Conservation (phyloP, 148 eudicot species). For the Vaccinium myrtillus region DNA sequence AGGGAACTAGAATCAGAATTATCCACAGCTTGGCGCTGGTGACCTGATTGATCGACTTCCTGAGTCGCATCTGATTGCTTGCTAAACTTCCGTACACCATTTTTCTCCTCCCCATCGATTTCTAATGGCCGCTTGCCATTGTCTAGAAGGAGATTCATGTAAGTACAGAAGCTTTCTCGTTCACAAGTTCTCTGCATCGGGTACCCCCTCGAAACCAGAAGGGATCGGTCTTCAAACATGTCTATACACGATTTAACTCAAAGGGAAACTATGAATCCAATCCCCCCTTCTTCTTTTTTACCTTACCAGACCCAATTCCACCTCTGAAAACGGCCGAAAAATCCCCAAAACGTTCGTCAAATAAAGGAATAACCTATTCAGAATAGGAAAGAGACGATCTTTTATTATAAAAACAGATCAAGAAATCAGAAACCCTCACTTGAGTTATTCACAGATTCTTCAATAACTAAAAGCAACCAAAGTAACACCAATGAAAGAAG, state of each 20-base stretch:
- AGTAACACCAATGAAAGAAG: neutral
- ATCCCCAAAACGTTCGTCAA: neutral
- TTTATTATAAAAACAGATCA: neutral
- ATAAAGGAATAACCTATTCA: neutral
- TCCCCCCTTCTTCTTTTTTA: conserved; percentile 8
- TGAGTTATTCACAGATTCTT: neutral
- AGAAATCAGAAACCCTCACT: neutral
- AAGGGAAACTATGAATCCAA: conserved; percentile 13
- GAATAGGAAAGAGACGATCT: neutral
- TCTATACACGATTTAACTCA: conserved; percentile 26
- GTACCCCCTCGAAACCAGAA: conserved; percentile 54
- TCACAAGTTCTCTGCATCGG: conserved; percentile 42
- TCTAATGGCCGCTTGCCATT: conserved; percentile 58
- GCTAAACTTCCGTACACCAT: conserved; percentile 28
- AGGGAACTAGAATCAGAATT: conserved; percentile 26
- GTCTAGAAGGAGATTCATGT: conserved; percentile 48
- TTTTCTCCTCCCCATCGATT: conserved; percentile 39
- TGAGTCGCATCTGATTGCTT: conserved; percentile 26
- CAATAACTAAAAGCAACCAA: neutral
- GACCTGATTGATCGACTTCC: conserved; percentile 13
- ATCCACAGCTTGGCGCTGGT: neutral
- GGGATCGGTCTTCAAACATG: conserved; percentile 73
- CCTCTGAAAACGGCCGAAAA: conserved; percentile 16
- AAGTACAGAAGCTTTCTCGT: conserved; percentile 46
- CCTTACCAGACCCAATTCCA: conserved; percentile 10